phyloP scores from a whole-genome alignment of 805 yeast genomes.

The Pichia deserticola region DNA sequence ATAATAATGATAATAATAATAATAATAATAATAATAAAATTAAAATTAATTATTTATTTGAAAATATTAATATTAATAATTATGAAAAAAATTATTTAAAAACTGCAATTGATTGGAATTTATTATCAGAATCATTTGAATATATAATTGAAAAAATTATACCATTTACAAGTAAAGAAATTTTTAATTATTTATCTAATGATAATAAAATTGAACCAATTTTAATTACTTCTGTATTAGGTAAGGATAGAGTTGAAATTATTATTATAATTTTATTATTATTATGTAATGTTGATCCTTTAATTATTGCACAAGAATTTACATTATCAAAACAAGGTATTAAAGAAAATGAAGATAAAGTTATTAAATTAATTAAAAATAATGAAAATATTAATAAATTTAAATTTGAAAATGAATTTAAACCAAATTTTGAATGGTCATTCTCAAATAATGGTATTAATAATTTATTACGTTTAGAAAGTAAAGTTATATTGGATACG shows the following conservation, averaged over 20 bases:
- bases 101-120: too few relatives aligned
- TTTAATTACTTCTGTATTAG: conserved; percentile 75
- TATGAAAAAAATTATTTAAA: conserved; percentile 34
- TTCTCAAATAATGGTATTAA: conserved; percentile 46
- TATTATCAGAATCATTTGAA: conserved; percentile 15
- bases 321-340: conserved; percentile 67
- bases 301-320: conserved; percentile 65
- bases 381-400: too few relatives aligned
- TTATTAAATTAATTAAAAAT: too few relatives aligned
- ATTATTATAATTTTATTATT: conserved; percentile 59
- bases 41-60: neutral
- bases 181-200: conserved; percentile 53
- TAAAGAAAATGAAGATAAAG: conserved; percentile 16
- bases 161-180: conserved; percentile 34
- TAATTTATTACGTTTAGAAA: conserved; percentile 54
- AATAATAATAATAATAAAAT: neutral
- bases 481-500: conserved; percentile 64
- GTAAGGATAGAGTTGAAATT: conserved; percentile 81
- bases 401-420: neutral
- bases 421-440: conserved; percentile 27
- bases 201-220: conserved; percentile 39
- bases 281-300: conserved; percentile 57
- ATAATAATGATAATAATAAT: neutral
- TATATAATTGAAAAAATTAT: conserved; percentile 47
- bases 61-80: conserved; percentile 18